These are phyloP conservation scores for Buddleja alternifolia DNA, from an alignment of 257 asterid species.

Conservation along the genomic window DNA sequence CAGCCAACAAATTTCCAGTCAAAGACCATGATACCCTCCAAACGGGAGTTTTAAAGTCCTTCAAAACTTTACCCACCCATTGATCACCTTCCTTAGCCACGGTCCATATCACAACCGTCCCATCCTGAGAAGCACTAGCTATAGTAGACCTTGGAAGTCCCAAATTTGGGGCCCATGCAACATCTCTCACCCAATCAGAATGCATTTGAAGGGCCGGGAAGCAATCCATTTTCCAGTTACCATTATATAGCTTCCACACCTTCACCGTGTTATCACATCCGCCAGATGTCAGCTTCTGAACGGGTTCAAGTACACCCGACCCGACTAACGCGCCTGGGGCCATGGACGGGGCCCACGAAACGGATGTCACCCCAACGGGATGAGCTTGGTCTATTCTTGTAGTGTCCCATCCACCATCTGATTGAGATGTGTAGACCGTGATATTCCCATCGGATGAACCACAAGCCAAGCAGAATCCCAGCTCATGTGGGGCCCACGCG, in stretches of 20 bases:
- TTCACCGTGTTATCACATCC: slow-evolving; percentile 69
- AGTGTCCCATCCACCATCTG: slow-evolving; percentile 61
- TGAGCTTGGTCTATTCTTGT: slow-evolving; percentile 63
- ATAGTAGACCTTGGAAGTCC: slow-evolving; percentile 73
- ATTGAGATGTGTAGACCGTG: slow-evolving; percentile 46
- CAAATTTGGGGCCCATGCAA: slow-evolving; percentile 71
- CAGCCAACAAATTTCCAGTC: slow-evolving; percentile 66
- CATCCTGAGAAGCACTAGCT: slow-evolving; percentile 76
- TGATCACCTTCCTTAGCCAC: slow-evolving; percentile 63
- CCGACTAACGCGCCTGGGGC: slow-evolving; percentile 67
- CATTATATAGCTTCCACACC: slow-evolving; percentile 59
- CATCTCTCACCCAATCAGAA: slow-evolving; percentile 66
- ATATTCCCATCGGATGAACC: slow-evolving; percentile 69
- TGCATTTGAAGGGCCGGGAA: slow-evolving; percentile 66
- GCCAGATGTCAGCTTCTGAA: slow-evolving; percentile 72
- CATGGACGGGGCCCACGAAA: slow-evolving; percentile 67
- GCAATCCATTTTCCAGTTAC: slow-evolving; percentile 66
- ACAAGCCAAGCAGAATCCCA: slow-evolving; percentile 65
- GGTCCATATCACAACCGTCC: slow-evolving; percentile 66
- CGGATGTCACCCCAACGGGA: slow-evolving; percentile 73
- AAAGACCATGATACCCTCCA: slow-evolving; percentile 81
- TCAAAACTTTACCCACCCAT: slow-evolving; percentile 63
- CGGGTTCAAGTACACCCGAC: slow-evolving; percentile 46
- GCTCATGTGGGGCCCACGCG: slow-evolving; percentile 69
- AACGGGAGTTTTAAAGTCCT: slow-evolving; percentile 60